phyloP scores from a whole-genome alignment of 129 eudicot species.

The Pseudognaphalium luteoalbum region DNA sequence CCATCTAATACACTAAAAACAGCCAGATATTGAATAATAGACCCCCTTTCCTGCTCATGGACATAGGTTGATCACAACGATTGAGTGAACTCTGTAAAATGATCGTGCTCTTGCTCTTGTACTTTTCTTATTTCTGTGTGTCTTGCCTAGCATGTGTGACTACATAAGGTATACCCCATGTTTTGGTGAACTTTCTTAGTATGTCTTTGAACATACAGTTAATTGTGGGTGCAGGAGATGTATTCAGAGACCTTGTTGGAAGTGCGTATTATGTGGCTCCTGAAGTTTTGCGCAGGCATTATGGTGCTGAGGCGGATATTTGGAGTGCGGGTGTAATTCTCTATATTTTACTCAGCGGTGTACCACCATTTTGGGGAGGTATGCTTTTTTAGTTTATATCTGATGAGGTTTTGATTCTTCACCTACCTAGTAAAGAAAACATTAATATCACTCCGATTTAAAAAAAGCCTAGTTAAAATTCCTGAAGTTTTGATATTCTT shows the following conservation, averaged over 20 bases:
- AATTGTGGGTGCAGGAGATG: slow-evolving; percentile 69
- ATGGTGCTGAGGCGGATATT: slow-evolving; percentile 91
- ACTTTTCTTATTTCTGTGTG: not conserved
- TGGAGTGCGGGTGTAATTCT: slow-evolving; percentile 98
- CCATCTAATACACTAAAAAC: not conserved
- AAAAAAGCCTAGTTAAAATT: not conserved
- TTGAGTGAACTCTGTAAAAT: not conserved
- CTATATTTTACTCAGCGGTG: slow-evolving; percentile 89
- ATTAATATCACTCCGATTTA: not conserved
- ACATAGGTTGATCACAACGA: not conserved
- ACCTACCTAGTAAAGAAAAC: slow-evolving; percentile 17
- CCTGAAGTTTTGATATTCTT: slow-evolving; percentile 13
- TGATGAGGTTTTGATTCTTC: slow-evolving; percentile 11
- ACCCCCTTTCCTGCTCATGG: not conserved
- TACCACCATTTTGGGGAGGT: slow-evolving; percentile 99
- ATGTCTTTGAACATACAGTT: slow-evolving; percentile 12
- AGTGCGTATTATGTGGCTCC: slow-evolving; percentile 99
- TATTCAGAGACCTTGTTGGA: slow-evolving; percentile 87
- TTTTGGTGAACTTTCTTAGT: not conserved
- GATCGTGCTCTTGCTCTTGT: not conserved
- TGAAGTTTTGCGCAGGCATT: slow-evolving; percentile 83
- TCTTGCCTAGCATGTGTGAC: not conserved
- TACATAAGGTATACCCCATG: not conserved
- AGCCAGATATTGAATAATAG: not conserved
- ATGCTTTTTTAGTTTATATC: not conserved